A percentile compares a stretch with the other conserved stretches of the same genome.
These are phyloP conservation scores for Rutidosis leptorrhynchoides DNA, from an alignment of 129 eudicot genomes.

Conservation along the genomic window DNA sequence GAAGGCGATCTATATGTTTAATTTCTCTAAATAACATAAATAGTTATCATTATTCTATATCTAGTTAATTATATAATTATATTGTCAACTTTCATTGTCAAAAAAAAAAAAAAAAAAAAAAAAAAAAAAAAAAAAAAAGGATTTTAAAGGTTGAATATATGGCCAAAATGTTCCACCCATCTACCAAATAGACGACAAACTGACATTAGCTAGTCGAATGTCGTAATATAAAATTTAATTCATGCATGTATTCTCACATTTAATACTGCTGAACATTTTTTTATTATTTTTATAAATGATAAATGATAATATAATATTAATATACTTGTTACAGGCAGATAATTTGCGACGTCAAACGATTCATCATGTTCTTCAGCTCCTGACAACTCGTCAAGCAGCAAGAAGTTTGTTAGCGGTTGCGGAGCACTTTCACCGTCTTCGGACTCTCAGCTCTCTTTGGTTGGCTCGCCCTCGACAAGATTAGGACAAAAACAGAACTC, in stretches of 20 bases:
- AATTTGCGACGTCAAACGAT: conserved; percentile 67
- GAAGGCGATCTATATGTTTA: neutral
- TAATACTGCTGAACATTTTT: too few relatives aligned
- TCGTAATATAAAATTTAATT: conserved; percentile 17
- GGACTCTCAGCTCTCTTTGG: conserved; percentile 84
- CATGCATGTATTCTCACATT: neutral
- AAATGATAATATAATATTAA: too few relatives aligned
- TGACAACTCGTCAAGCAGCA: conserved; percentile 74
- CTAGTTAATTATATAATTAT: neutral
- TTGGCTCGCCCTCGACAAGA: conserved; percentile 64
- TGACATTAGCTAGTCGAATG: neutral
- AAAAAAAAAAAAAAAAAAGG: too few relatives aligned
- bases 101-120: too few relatives aligned
- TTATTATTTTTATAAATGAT: too few relatives aligned
- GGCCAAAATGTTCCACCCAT: conserved; percentile 19
- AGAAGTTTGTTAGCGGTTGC: conserved; percentile 75
- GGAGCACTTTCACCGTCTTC: conserved; percentile 85
- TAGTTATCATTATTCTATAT: neutral
- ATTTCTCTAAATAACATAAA: conserved; percentile 3
- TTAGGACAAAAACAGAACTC: conserved; percentile 28
- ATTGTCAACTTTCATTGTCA: conserved; percentile 2
- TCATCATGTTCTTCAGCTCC: conserved; percentile 58
- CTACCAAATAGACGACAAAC: conserved; percentile 34
- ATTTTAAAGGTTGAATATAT: conserved; percentile 4
- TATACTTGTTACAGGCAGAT: conserved; percentile 49